These are phyloP conservation scores for Friedmanniomyces simplex DNA, from an alignment of 495 filamentous ascomycete species.

Conservation along the genomic window DNA sequence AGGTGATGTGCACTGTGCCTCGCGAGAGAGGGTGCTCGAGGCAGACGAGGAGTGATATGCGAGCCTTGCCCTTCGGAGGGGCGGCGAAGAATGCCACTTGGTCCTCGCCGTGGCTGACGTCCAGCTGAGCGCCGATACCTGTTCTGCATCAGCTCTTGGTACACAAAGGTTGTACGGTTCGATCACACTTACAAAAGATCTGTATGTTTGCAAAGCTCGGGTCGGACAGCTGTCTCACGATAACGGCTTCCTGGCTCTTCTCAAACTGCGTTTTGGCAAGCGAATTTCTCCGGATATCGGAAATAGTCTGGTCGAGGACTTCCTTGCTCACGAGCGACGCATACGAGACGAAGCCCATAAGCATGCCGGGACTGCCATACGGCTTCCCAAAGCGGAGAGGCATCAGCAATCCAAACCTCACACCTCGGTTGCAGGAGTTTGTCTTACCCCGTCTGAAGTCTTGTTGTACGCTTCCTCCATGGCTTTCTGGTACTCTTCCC, in stretches of 20 bases:
- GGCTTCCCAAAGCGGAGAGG: too few relatives aligned
- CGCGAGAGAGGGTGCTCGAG: conserved; percentile 24
- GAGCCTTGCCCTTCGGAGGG: conserved; percentile 21
- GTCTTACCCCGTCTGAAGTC: conserved; percentile 22
- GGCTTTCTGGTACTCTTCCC: conserved; percentile 17
- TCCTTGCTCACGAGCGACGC: conserved; percentile 20
- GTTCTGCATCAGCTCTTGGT: neutral
- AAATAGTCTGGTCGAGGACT: conserved; percentile 19
- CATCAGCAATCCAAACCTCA: too few relatives aligned
- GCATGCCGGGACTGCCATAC: conserved; percentile 26
- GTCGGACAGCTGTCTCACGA: conserved; percentile 19
- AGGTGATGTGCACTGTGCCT: conserved; percentile 23
- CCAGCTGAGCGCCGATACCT: conserved; percentile 22
- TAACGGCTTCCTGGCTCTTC: conserved; percentile 24
- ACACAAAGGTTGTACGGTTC: neutral
- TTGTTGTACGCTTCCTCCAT: conserved; percentile 23
- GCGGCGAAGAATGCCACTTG: conserved; percentile 20
- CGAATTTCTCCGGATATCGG: conserved; percentile 21
- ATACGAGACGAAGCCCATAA: conserved; percentile 27
- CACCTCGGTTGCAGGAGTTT: too few relatives aligned
- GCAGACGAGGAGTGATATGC: conserved; percentile 20
- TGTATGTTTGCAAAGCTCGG: conserved; percentile 23
- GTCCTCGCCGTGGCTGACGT: conserved; percentile 16
- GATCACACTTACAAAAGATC: conserved; percentile 17
- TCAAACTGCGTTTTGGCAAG: conserved; percentile 25